These are phyloP conservation scores for Eucalyptus grandis DNA, from an alignment of 345 rosid species.

Conservation along the genomic window DNA sequence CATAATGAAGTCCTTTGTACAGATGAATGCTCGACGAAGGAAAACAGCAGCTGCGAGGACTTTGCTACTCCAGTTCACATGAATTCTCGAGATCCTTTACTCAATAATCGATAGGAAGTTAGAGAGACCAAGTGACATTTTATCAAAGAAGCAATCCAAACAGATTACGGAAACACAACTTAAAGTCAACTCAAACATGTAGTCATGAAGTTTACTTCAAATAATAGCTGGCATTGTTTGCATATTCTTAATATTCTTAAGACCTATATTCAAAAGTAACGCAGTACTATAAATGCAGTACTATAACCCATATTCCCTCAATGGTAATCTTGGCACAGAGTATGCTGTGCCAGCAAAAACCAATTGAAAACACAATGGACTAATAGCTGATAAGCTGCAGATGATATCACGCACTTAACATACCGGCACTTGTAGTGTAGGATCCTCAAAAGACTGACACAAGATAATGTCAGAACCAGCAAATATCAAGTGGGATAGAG, in stretches of 20 bases:
- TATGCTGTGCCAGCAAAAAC: not conserved
- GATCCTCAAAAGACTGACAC: conserved; percentile 39
- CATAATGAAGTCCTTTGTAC: not conserved
- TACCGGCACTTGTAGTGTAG: conserved; percentile 57
- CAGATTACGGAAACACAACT: not conserved
- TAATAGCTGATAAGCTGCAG: not conserved
- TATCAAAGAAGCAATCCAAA: not conserved
- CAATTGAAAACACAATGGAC: not conserved
- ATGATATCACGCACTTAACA: not conserved
- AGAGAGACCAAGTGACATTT: not conserved
- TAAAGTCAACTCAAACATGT: not conserved
- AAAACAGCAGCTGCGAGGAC: not conserved
- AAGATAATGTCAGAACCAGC: conserved; percentile 63
- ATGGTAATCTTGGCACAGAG: not conserved
- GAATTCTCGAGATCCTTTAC: not conserved
- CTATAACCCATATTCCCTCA: not conserved
- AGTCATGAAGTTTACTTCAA: not conserved
- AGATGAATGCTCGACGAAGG: not conserved
- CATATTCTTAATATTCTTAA: not conserved
- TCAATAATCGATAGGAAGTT: not conserved
- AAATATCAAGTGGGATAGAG: conserved; percentile 30
- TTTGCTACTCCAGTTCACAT: not conserved
- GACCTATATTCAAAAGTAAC: not conserved
- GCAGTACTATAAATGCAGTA: not conserved
- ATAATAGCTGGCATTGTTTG: not conserved